Conservation (phyloP, 495 filamentous ascomycete species). For the Podospora pseudocomata region DNA sequence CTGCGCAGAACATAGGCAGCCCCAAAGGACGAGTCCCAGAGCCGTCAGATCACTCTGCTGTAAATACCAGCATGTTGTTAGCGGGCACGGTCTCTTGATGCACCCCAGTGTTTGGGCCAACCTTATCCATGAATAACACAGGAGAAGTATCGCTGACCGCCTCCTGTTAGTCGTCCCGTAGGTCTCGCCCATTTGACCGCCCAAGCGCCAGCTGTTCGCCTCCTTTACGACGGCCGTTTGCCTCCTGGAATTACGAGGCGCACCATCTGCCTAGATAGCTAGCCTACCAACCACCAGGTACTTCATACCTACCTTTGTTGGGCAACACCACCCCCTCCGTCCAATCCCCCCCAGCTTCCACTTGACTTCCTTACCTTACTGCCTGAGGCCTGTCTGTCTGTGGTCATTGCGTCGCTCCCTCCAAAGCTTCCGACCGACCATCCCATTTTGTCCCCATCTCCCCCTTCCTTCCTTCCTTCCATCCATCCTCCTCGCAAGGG, state of each 20-base stretch:
- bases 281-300: slow-evolving; percentile 29
- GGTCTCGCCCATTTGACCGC: slow-evolving; percentile 12
- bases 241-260: slow-evolving; percentile 23
- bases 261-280: slow-evolving; percentile 25
- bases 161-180: slow-evolving; percentile 26
- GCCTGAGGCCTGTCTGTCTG: slow-evolving; percentile 14
- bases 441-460: slow-evolving; percentile 2
- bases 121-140: slow-evolving; percentile 8
- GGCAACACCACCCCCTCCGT: background rate
- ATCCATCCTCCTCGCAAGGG: background rate
- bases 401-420: slow-evolving; percentile 5
- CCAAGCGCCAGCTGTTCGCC: slow-evolving; percentile 3
- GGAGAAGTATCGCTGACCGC: slow-evolving; percentile 27
- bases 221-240: slow-evolving; percentile 10
- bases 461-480: slow-evolving; percentile 10
- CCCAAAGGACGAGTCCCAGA: background rate
- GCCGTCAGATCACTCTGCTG: background rate
- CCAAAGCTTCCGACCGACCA: slow-evolving; percentile 15
- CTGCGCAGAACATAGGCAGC: slow-evolving; percentile 9
- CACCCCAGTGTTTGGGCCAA: slow-evolving; percentile 13
- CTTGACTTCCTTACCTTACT: slow-evolving; percentile 1
- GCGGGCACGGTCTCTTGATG: slow-evolving; percentile 10
- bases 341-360: background rate
- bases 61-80: slow-evolving; percentile 19
- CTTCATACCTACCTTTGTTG: slow-evolving; percentile 20